Evolutionary conservation across 1,284 basidiomycete genomes (phyloP).

Genomic region (Cerioporus squamosus): DNA sequence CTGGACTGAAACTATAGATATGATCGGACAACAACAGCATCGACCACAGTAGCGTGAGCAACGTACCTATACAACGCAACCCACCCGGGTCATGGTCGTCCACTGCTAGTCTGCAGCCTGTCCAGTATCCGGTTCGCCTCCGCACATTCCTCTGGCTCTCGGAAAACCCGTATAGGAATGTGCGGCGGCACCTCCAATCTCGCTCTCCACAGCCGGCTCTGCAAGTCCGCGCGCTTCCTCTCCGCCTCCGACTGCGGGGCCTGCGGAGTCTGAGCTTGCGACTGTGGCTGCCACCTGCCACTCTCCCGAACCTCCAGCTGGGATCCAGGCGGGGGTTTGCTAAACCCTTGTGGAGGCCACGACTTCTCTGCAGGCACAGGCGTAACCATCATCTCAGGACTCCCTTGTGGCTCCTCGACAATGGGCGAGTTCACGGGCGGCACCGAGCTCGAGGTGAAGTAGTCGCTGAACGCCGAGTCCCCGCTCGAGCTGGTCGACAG

Average conservation of each 20-base stretch:
- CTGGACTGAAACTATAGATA: neutral
- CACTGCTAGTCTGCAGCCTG: conserved; percentile 18
- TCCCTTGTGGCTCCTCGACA: conserved; percentile 25
- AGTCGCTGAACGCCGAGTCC: conserved; percentile 12
- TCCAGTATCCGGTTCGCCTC: conserved; percentile 48
- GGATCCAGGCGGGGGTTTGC: conserved; percentile 8
- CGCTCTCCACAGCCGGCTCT: conserved; percentile 63
- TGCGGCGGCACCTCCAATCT: conserved; percentile 56
- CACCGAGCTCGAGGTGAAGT: conserved; percentile 19
- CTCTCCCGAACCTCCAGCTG: conserved; percentile 7
- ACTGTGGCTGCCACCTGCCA: conserved; percentile 12
- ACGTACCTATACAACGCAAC: neutral
- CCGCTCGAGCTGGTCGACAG: conserved; percentile 1
- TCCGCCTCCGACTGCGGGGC: conserved; percentile 50
- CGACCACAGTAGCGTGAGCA: too few relatives aligned
- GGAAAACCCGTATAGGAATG: conserved; percentile 66
- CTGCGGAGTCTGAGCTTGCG: conserved; percentile 11
- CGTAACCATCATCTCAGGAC: conserved; percentile 10
- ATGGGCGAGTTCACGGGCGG: conserved; percentile 18
- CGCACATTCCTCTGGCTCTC: conserved; percentile 65
- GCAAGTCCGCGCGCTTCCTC: conserved; percentile 57
- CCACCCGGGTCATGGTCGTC: too few relatives aligned
- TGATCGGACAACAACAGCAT: too few relatives aligned
- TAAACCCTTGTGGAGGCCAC: conserved; percentile 17
- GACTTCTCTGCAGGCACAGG: neutral